Evolutionary conservation across 139 green algal species (phyloP), one percentile per base, ranked within the genome.

Genomic region (Coelastrella sp.): DNA sequence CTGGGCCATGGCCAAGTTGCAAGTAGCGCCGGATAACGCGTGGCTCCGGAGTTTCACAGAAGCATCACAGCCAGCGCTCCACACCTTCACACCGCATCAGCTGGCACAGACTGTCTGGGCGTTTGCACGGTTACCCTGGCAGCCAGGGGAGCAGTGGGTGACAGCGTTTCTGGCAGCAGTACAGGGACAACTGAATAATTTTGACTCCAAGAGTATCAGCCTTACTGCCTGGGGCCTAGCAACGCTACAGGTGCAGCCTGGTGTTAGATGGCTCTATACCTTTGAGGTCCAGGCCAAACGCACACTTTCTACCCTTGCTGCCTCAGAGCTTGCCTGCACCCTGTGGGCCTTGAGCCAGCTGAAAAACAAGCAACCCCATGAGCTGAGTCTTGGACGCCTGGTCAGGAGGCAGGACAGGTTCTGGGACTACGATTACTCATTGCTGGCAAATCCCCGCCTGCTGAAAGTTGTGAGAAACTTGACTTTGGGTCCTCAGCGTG

Each of bases 261-360:
- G 27, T 32, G 25, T 32, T 13, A 32, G 40, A 9, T 82, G 53
- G 69, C 59, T 87, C 40, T 57, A 40, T 8, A 51, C 32, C 17
- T 82, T 75, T 51, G 82, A 87, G 43, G 34, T 45, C 13, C 69
- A 72, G 30, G 69, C 69, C 3, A 62, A 74, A 73, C 21, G 37
- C 8, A 45, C 37, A 15, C 50, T 82, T 9, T 37, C 19, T 17
- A 71, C 23, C 2, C 41, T 76, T 6, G 30, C 17, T 23, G 69
- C 82, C 34, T 73, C 82, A 34, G 82, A 87, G 82, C 51, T 81
- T 62, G 82, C 82, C 1, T 73, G 50, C 37, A 76, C 71, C 21
- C 41, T 87, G 82, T 87, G 82, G 82, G 82, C 82, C 8, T 59
- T 87, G 34, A 77, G 53, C 3, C 34, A 87, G 71, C 82, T 87